Conservation (phyloP, 257 asterid species). For the Nemophila menziesii region DNA sequence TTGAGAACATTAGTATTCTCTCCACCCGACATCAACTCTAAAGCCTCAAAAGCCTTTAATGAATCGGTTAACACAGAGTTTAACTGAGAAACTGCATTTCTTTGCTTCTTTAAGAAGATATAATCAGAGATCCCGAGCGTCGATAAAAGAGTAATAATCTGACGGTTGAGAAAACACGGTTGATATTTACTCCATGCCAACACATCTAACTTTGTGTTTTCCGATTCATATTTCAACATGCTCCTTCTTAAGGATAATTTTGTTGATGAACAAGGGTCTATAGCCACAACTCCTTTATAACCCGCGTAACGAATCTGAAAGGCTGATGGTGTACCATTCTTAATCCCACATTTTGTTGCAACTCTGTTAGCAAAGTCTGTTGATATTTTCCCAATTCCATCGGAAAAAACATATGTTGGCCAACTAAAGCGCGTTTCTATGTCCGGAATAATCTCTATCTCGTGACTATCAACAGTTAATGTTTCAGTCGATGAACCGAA, state of each 20-base stretch:
- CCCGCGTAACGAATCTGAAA: conserved; percentile 88
- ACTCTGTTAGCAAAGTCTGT: conserved; percentile 49
- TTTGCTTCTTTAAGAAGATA: conserved; percentile 49
- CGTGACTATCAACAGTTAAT: conserved; percentile 32
- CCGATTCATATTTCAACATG: conserved; percentile 66
- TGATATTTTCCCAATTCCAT: conserved; percentile 90
- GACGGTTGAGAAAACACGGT: conserved; percentile 79
- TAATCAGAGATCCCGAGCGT: conserved; percentile 61
- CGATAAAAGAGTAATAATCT: conserved; percentile 67
- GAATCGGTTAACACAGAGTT: conserved; percentile 57
- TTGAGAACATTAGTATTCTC: conserved; percentile 65
- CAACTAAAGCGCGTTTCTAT: conserved; percentile 12
- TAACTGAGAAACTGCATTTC: conserved; percentile 63
- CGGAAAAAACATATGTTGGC: conserved; percentile 50
- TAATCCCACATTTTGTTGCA: conserved; percentile 60
- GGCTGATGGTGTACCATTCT: conserved; percentile 46
- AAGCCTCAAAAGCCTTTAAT: conserved; percentile 51
- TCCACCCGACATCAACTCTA: conserved; percentile 80
- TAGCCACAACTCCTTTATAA: conserved; percentile 83
- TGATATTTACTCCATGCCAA: conserved; percentile 73
- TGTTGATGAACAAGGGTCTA: conserved; percentile 42
- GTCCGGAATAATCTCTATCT: conserved; percentile 45
- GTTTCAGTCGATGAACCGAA: conserved; percentile 84
- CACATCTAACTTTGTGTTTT: conserved; percentile 58
- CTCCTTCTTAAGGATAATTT: conserved; percentile 62